Base-by-base conservation (phyloP, 495 filamentous ascomycete species). In the Astrocystis sublimbata region DNA sequence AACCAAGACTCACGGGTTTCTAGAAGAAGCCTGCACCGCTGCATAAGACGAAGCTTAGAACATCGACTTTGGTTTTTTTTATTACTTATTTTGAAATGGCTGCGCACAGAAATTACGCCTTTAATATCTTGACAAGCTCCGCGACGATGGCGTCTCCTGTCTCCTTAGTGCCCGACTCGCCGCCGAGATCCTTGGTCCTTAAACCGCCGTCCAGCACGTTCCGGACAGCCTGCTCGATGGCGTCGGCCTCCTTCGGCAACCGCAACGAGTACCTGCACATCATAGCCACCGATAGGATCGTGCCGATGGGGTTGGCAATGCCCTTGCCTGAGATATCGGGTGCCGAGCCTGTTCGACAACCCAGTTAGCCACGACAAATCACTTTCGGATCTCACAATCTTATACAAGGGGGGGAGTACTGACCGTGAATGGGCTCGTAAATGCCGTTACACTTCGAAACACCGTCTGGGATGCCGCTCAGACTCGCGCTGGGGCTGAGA, bases 401-500 rank as follows among this genome's bases (percentile, higher is more conserved):
- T 15, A 12, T 7, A 50, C 7, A 13, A n/a, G 41, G 12, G 12
- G n/a, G 17, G 7, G 46, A 26, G 31, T 35, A 70, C 84, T 68
- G 77, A 91, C 93, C 96, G 74, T 98, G 96, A 66, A 98, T 98
- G 33, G 96, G 96, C 83, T 98, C 94, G 72, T 97, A 98, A 68
- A 98, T 97, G 68, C 94, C 89, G 65, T 89, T 91, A 63, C 88
- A 87, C 68, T 78, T 85, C 42, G 79, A 78, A 78, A 88, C 88
- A 13, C 85, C 81, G 78, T 96, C 93, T 1, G 94, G 94, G 46
- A 96, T 86, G 21, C 89, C 92, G 51, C 86, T 89, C 74, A 98
- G 78, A 75, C 89, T 93, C 6, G 94, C 94, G 75, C 89, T 93
- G 9, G 94, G 94, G 72, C 96, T 78, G 67, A 98, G 75, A 4